Percentiles rank a stretch among this genome's conserved stretches.
phyloP scores from a whole-genome alignment of 1,139 yeast species.

The Magnusiomyces magnusii region DNA sequence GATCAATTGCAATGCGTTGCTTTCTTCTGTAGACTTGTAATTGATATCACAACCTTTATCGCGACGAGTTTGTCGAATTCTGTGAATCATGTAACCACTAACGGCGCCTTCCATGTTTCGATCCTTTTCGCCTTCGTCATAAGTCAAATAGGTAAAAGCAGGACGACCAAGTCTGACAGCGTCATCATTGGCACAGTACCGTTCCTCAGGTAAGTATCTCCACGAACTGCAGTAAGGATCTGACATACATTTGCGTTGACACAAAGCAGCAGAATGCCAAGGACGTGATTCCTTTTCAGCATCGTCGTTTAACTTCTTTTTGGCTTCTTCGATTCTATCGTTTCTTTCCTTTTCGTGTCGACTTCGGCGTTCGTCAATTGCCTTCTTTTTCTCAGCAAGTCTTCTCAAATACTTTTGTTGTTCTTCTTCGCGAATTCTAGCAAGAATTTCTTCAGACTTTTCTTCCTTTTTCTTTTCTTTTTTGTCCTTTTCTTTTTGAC shows the following conservation, averaged over 20 bases:
- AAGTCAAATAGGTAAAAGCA: slow-evolving; percentile 12
- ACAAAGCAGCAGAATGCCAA: slow-evolving; percentile 11
- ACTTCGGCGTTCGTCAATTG: background rate
- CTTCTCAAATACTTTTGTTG: slow-evolving; percentile 5
- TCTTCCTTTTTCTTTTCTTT: background rate
- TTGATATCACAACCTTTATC: slow-evolving; percentile 17
- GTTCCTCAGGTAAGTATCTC: slow-evolving; percentile 15
- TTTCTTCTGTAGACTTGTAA: slow-evolving; percentile 1
- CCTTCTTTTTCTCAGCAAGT: slow-evolving; percentile 1
- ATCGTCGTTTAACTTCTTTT: slow-evolving; percentile 6
- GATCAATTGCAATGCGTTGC: background rate
- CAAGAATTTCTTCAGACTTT: background rate
- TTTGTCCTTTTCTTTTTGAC: background rate
- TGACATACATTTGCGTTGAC: slow-evolving; percentile 17
- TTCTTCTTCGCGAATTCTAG: background rate
- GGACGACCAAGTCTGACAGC: slow-evolving; percentile 10
- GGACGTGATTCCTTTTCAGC: slow-evolving; percentile 6
- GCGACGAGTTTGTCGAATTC: slow-evolving; percentile 23
- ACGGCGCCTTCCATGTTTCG: slow-evolving; percentile 8
- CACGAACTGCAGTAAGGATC: slow-evolving; percentile 19
- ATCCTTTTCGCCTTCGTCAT: slow-evolving; percentile 8
- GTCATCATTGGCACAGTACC: slow-evolving; percentile 7
- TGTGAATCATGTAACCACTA: slow-evolving; percentile 24
- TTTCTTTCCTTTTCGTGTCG: background rate
- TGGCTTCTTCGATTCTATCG: slow-evolving; percentile 3